A percentile compares a stretch with the other conserved stretches of the same genome.
These are phyloP conservation scores for Arxiozyma slooffiae DNA, from an alignment of 1,139 yeast genomes.

Conservation along the genomic window DNA sequence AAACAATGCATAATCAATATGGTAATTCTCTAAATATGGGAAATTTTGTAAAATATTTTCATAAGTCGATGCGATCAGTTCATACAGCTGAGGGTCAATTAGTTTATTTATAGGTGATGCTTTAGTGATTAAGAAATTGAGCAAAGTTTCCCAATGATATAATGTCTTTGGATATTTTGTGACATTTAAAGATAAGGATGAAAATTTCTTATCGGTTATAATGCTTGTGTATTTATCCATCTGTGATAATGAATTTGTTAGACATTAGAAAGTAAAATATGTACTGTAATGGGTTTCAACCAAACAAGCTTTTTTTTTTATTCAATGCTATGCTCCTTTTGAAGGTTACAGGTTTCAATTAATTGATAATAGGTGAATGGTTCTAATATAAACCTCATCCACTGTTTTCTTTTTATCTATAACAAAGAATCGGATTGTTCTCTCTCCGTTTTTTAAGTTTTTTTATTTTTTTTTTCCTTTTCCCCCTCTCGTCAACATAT, in stretches of 20 bases:
- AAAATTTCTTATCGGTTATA: conserved; percentile 20
- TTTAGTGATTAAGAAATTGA: conserved; percentile 20
- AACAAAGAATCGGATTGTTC: background rate
- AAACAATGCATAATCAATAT: conserved; percentile 66
- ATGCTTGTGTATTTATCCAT: conserved; percentile 19
- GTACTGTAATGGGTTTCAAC: too few relatives aligned
- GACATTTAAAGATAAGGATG: conserved; percentile 18
- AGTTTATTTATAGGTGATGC: conserved; percentile 25
- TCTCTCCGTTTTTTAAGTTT: background rate
- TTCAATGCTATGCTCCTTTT: too few relatives aligned
- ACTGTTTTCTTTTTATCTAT: too few relatives aligned
- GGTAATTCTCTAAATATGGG: conserved; percentile 68
- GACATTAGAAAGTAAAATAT: background rate
- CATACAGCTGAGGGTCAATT: conserved; percentile 13
- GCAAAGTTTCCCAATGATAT: conserved; percentile 26
- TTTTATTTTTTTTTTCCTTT: too few relatives aligned
- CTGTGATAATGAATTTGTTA: background rate
- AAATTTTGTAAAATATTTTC: conserved; percentile 48
- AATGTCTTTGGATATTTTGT: conserved; percentile 23
- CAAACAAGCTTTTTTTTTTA: background rate
- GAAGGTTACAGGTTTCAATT: too few relatives aligned
- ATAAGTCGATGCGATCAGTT: conserved; percentile 38
- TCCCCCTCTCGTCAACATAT: background rate
- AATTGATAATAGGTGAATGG: background rate
- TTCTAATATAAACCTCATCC: background rate